Conservation (phyloP, 805 yeast species). For the Yarrowia divulgata region DNA sequence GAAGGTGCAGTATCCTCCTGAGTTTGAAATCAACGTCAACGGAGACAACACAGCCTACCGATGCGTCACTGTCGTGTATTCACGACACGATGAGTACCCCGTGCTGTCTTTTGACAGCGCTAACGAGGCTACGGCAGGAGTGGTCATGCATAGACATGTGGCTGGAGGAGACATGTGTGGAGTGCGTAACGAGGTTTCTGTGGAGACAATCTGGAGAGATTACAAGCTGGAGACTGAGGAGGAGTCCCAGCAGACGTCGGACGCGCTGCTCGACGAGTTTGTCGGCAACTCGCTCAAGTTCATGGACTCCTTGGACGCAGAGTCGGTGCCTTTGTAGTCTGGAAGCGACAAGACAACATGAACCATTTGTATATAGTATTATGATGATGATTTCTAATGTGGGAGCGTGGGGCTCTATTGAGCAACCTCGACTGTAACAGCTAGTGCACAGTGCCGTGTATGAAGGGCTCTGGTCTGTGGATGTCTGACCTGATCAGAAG, state of each 20-base stretch:
- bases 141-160: background rate
- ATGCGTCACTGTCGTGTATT: background rate
- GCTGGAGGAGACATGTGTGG: slow-evolving; percentile 22
- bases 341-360: too few relatives aligned
- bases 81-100: slow-evolving; percentile 10
- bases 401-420: too few relatives aligned
- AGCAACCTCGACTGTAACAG: too few relatives aligned
- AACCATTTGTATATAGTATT: slow-evolving; percentile 24
- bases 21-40: slow-evolving; percentile 20
- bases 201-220: slow-evolving; percentile 2
- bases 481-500: background rate
- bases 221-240: background rate
- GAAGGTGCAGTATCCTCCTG: background rate
- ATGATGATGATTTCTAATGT: background rate
- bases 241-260: background rate
- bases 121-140: background rate
- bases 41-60: background rate
- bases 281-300: slow-evolving; percentile 22
- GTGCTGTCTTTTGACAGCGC: background rate
- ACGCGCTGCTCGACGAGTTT: background rate
- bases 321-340: background rate
- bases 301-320: slow-evolving; percentile 20
- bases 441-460: too few relatives aligned
- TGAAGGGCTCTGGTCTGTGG: too few relatives aligned
- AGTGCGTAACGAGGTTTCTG: background rate